Base-by-base conservation (phyloP, 345 rosid species). In the Camelina sativa region DNA sequence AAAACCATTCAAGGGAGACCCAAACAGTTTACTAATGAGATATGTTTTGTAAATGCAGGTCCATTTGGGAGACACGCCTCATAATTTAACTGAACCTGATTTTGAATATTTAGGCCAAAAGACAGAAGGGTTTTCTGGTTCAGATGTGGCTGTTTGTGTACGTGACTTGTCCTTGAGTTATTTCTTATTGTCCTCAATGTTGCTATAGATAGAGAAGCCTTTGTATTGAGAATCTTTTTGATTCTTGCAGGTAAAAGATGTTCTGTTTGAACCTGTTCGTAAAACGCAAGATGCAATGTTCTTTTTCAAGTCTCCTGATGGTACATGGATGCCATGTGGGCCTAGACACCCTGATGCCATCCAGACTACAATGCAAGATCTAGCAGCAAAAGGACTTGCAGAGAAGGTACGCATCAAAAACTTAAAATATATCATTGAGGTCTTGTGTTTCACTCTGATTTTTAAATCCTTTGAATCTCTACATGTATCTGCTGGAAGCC, bases 11-110 rank as follows among this genome's bases (percentile, higher is more conserved):
- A 35, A 38, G 19, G 22, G 40, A 43, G 11, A 61, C 17, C 2
- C 10, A 58, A 53, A 16, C 7, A 5, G 38, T 7, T 70, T 30
- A 63, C 58, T 76, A 58, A 74, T 64, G 37, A 16, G 46, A 12
- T 4, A 0, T 53, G 23, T 44, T 48, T 34, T 2, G 23, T 62
- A 44, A 44, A 72, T 57, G 54, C 83, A 93, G 98, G 97, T 93
- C 38, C 98, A 93, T 80, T 84, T 93, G 56, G 98, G 98, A 65
- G 98, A 93, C 80, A 93, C 98, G 5, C 98, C 98, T 75, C 98
- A 93, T 60, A 91, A 82, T 74, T 80, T 93, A 84, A 81, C 85
- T 56, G 98, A 89, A 83, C 74, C 90, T 77, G 97, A 93, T 83
- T 93, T 93, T 73, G 97, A 89, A 83, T 80, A 72, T 72, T 85